Conservation (phyloP, 148 eudicot species). For the Persicaria maculosa region DNA sequence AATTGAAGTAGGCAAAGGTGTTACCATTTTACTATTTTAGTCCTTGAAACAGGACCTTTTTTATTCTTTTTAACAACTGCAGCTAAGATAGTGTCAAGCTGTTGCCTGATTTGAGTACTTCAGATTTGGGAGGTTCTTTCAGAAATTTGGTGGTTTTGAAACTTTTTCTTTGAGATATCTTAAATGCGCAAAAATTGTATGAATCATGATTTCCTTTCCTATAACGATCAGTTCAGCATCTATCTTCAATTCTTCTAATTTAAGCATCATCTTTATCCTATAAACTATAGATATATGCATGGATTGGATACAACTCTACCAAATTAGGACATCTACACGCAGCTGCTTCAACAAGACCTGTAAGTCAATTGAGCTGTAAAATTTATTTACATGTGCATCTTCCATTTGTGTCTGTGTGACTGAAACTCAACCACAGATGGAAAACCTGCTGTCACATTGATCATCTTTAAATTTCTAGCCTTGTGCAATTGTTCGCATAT, state of each 20-base stretch:
- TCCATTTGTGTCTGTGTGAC: background rate
- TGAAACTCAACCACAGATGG: background rate
- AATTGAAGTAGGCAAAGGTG: background rate
- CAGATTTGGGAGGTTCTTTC: too few species aligned
- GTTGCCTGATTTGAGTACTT: background rate
- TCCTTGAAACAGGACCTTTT: background rate
- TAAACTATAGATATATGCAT: constrained; percentile 52
- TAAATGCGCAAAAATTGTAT: background rate
- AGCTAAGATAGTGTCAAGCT: background rate
- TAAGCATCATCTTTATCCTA: background rate
- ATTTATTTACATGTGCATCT: background rate
- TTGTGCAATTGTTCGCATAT: background rate
- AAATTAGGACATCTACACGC: constrained; percentile 60
- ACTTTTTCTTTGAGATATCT: background rate
- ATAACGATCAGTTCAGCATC: background rate
- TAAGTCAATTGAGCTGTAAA: constrained; percentile 25
- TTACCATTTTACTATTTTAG: background rate
- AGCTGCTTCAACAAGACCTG: constrained; percentile 64
- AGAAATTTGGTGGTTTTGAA: too few species aligned
- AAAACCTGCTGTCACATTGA: background rate
- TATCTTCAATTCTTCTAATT: background rate
- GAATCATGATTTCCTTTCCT: background rate
- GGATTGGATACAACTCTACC: constrained; percentile 67
- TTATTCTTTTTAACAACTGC: background rate
- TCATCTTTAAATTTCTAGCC: background rate